Base-by-base conservation (phyloP, 2,329 filamentous ascomycete genomes). In the Cryphonectria radicalis region DNA sequence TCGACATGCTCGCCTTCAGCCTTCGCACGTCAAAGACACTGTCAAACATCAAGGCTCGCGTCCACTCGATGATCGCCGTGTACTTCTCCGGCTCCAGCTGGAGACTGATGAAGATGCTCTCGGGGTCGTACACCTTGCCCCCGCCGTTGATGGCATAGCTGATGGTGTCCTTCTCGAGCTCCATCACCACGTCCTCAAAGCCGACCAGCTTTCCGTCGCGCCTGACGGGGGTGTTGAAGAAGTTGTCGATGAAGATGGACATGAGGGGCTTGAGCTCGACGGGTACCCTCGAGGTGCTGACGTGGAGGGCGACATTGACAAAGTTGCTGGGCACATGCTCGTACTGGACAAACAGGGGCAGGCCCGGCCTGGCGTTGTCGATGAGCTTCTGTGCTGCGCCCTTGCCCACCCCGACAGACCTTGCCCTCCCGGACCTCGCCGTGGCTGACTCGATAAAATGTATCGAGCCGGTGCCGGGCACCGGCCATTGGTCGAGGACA, bases 251-350 rank as follows among this genome's bases (percentile, higher is more conserved):
- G 78, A 97, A 98, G 57, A 98, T 87, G 3, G 91, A 88, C 64
- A 98, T 85, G 32, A 99, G 82, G 4, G 96, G 96, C 78, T 95
- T 94, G 72, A 95, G 87, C 74, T 95, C 89, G n/a, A 92, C 87
- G 0, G 95, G 93, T 0, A 98, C 85, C 43, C 89, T 85, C 1
- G 90, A 88, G 0, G 94, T 97, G 67, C 93, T 93, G 66, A 98
- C 85, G 70, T 96, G 89, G 32, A 98, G 82, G 64, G 90, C 91
- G 71, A 98, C 87, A 76, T 95, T 92, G 8, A 97, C 94, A 79
- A 99, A 99, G 78, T 94, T 97, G 72, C 93, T 97, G 2, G 92
- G 91, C 19, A 98, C 94, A 77, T 97, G 91, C 81, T 99, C 96
- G 75, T 97, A 99, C 81, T 99, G 95, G n/a, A 99, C 87, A 81